Base-by-base conservation (phyloP, 805 yeast species). In the Teunomyces stri region DNA sequence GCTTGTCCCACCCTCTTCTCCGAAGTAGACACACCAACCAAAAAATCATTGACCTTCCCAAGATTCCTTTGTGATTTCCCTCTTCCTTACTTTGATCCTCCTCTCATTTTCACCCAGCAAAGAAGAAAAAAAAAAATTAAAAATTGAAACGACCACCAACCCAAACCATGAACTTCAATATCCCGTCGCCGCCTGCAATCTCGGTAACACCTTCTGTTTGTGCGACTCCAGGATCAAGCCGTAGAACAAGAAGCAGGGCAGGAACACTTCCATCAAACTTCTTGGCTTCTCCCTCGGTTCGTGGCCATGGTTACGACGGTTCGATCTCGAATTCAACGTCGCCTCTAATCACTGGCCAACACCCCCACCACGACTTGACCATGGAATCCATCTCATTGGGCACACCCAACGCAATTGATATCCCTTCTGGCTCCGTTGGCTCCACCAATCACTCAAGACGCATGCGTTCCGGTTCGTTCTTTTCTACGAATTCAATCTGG, bases 231-330 rank as follows among this genome's bases (percentile, higher is more conserved):
- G 43, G 22, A 11, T 16, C 34, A 27, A 15, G 31, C 6, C 43
- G 40, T 16, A 68, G 48, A 54, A 73, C 55, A 73, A 75, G 94
- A 51, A 81, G 86, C 39, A 75, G 95, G 53, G 87, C 94, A 2
- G 94, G 94, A 2, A 87, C 95, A 11, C 68, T 87, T 42, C 92
- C 94, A 6, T 82, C 90, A 16, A 68, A 84, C 42, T 74, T 83
- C 48, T 48, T 61, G 42, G 54, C 56, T 31, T 45, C 48, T 34
- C 46, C 44, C 15, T 42, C 46, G 11, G 40, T 13, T 22, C 40
- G 25, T 7, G 15, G 18, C 18, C 20, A 37, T 37, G 40, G 15
- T n/a, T 21, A 28, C 38, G 44, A 25, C 43, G 41, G 22, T 36
- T 38, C 44, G 41, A 30, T 38, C 45, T 36, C 43, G 51, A 56